phyloP scores from a whole-genome alignment of 108 stramenopile genomes.

The Schizochytrium sp. region DNA sequence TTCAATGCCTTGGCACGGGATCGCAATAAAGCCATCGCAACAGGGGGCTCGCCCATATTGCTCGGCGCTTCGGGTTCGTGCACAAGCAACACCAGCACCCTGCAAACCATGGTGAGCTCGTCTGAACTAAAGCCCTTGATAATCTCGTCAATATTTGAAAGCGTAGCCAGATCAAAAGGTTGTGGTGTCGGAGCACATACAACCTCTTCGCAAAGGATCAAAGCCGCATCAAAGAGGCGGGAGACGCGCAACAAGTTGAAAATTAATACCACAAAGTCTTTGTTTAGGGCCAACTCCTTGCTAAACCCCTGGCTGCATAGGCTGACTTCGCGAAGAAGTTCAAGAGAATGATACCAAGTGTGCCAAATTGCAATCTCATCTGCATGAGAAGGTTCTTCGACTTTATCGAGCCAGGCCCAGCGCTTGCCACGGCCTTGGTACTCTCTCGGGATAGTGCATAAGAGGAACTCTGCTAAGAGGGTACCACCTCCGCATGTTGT shows the following conservation, averaged over 20 bases:
- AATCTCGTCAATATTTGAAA: not conserved
- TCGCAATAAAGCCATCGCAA: constrained; percentile 2
- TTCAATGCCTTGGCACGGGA: constrained; percentile 3
- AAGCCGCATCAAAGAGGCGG: not conserved
- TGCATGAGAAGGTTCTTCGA: not conserved
- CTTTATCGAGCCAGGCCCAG: not conserved
- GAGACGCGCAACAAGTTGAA: constrained; percentile 19
- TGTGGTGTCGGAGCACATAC: constrained; percentile 16
- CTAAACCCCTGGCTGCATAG: constrained; percentile 13
- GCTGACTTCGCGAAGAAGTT: constrained; percentile 32
- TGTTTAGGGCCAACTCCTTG: constrained; percentile 32
- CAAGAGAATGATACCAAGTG: constrained; percentile 7
- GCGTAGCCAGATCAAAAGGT: not conserved
- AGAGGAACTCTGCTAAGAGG: constrained; percentile 41
- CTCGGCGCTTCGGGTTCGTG: constrained; percentile 29
- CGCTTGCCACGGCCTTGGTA: not conserved
- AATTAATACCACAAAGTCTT: not conserved
- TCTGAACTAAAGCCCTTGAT: not conserved
- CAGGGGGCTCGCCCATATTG: constrained; percentile 41
- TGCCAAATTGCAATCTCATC: not conserved
- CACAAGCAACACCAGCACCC: constrained; percentile 13
- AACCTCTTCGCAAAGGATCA: constrained; percentile 21
- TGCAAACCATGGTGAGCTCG: constrained; percentile 1
- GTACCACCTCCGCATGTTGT: not conserved
- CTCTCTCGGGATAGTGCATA: constrained; percentile 32